Evolutionary conservation across 768 basidiomycete species (phyloP), one percentile per base, ranked within the genome.

Genomic region (Paxillus involutus): DNA sequence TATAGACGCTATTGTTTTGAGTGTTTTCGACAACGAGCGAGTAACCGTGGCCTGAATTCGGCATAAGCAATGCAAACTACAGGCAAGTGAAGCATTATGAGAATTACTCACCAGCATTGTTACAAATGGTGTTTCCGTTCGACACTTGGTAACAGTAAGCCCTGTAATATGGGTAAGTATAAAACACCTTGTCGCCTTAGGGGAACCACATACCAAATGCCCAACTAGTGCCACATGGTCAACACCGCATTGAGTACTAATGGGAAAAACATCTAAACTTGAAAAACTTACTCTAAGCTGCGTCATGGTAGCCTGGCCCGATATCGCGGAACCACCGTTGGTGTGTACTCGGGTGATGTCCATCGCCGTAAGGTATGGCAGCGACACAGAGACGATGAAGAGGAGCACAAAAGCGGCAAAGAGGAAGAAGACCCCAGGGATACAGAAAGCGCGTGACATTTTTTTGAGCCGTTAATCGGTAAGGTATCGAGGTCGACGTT

Each of bases 381-480:
- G 73, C 14, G 89, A 91, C 46, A 91, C 76, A 12, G 88, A 84
- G 32, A 83, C 80, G 57, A 91, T 71, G 64, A 90, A 74, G 59
- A 79, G 80, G 57, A 91, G 79, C 2, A 86, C 77, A 53, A 89
- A 79, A 26, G 89, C 88, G 42, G 68, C 71, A 61, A 81, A 73
- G 49, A 89, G 71, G 59, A 82, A 76, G 59, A 83, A 67, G 36
- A 81, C 60, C 32, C 82, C 85, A 3, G 85, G 84, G 55, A 89
- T 73, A 63, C 84, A 85, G 71, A 86, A 82, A 24, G 70, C 61
- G 57, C 83, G 77, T 19, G 73, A 57, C 77, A 78, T 81, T 4
- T 48, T n/a, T 57, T 35, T 11, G 21, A 6, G 21, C 36, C 12
- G 36, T 43, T 13, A 50, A 33, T 26, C 3, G 26, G 13, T 10